These are phyloP conservation scores for Echeveria elegans DNA, from an alignment of 164 flowering plant genomes.

Conservation along the genomic window DNA sequence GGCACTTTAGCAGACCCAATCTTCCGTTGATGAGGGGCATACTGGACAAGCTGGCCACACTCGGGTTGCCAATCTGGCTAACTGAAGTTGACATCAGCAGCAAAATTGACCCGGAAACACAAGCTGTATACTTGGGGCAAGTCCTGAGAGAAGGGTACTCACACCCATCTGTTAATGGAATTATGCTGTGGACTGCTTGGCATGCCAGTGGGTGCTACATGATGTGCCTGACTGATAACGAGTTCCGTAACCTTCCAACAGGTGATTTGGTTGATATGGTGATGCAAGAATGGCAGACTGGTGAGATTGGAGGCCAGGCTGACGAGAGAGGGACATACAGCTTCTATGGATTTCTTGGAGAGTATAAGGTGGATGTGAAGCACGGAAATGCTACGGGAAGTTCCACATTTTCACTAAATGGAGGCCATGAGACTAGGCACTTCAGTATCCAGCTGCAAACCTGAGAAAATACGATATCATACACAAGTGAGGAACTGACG, in stretches of 20 bases:
- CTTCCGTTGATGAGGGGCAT: conserved; percentile 68
- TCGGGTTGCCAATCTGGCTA: conserved; percentile 84
- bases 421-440: conserved; percentile 61
- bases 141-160: conserved; percentile 90
- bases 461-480: neutral
- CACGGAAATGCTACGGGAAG: conserved; percentile 25
- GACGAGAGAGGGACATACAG: conserved; percentile 63
- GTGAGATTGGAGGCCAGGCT: conserved; percentile 27
- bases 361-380: conserved; percentile 40
- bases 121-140: conserved; percentile 72
- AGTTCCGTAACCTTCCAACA: conserved; percentile 61
- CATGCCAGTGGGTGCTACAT: conserved; percentile 70
- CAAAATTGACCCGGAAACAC: conserved; percentile 36
- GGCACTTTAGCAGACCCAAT: conserved; percentile 70
- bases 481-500: neutral
- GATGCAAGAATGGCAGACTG: conserved; percentile 70
- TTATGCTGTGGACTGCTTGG: conserved; percentile 83
- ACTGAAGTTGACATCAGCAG: conserved; percentile 84
- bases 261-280: conserved; percentile 76
- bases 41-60: conserved; percentile 74
- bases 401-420: conserved; percentile 45
- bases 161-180: conserved; percentile 73
- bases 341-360: conserved; percentile 75
- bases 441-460: conserved; percentile 38
- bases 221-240: conserved; percentile 78